Percentiles rank a stretch among this genome's conserved stretches.
Conservation (phyloP, 768 basidiomycete species). For the Strobilomyces confusus region DNA sequence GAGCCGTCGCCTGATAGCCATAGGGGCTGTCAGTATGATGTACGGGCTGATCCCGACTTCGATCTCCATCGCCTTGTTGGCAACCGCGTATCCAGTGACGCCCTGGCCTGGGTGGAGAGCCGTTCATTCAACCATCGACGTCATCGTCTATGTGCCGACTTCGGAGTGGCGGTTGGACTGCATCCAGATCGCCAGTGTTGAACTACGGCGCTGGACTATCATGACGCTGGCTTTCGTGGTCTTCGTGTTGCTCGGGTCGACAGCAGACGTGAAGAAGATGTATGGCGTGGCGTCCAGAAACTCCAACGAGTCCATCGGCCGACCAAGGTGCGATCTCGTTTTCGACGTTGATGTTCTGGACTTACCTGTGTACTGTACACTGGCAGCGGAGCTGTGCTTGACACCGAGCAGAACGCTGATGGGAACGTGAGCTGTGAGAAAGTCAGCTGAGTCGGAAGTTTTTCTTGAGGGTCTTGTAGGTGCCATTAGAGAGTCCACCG, state of each 20-base stretch:
- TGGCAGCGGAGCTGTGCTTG: neutral
- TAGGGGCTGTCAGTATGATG: constrained; percentile 4
- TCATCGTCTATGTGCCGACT: constrained; percentile 7
- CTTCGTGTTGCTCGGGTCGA: constrained; percentile 17
- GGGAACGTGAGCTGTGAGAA: neutral
- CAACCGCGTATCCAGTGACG: constrained; percentile 2
- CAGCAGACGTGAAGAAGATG: constrained; percentile 13
- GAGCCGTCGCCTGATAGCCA: constrained; percentile 14
- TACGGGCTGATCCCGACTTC: constrained; percentile 15
- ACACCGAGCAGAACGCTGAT: neutral
- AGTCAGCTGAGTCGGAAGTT: neutral
- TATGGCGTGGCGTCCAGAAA: constrained; percentile 6
- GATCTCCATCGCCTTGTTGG: constrained; percentile 5
- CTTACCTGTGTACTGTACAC: neutral
- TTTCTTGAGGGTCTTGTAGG: neutral
- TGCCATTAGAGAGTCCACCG: too few species aligned
- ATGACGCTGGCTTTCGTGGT: constrained; percentile 10
- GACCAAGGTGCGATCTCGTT: neutral
- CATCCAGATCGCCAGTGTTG: neutral
- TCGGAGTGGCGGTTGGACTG: constrained; percentile 7
- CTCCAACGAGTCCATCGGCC: neutral
- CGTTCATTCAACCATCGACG: constrained; percentile 10
- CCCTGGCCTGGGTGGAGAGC: constrained; percentile 22
- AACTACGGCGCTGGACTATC: constrained; percentile 21
- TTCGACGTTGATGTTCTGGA: neutral